Evolutionary conservation across 768 basidiomycete species (phyloP).

Genomic region (Amanita jacksonii): DNA sequence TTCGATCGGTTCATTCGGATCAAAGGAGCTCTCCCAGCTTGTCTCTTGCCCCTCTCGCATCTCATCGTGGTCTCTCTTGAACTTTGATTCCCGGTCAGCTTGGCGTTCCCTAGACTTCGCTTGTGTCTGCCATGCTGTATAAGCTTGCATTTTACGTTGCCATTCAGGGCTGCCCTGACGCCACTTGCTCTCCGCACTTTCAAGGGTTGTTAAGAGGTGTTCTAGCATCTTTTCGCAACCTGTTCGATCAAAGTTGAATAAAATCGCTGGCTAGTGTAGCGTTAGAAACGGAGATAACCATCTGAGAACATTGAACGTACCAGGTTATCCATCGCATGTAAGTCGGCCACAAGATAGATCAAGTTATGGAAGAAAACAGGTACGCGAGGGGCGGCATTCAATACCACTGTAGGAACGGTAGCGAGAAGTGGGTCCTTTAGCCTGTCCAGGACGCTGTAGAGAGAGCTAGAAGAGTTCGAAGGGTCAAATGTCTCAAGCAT

Average conservation of each 20-base stretch:
- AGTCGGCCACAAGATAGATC: constrained; percentile 44
- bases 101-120: constrained; percentile 27
- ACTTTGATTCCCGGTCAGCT: constrained; percentile 29
- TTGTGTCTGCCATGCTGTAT: constrained; percentile 41
- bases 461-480: constrained; percentile 20
- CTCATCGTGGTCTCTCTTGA: constrained; percentile 23
- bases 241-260: constrained; percentile 58
- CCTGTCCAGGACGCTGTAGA: constrained; percentile 28
- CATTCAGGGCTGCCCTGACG: constrained; percentile 34
- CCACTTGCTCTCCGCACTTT: constrained; percentile 41
- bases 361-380: constrained; percentile 32
- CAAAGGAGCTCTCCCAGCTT: constrained; percentile 45
- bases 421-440: constrained; percentile 29
- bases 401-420: constrained; percentile 7
- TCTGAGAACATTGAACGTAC: constrained; percentile 27
- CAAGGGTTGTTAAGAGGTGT: constrained; percentile 26
- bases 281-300: neutral
- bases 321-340: constrained; percentile 43
- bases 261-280: constrained; percentile 44
- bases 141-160: constrained; percentile 39
- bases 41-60: constrained; percentile 8
- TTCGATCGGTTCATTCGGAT: constrained; percentile 46
- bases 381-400: constrained; percentile 25
- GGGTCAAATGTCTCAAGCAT: constrained; percentile 29
- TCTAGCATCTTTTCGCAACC: constrained; percentile 47